Base-by-base conservation (phyloP, 139 green algal species). In the Micractinium conductrix region DNA sequence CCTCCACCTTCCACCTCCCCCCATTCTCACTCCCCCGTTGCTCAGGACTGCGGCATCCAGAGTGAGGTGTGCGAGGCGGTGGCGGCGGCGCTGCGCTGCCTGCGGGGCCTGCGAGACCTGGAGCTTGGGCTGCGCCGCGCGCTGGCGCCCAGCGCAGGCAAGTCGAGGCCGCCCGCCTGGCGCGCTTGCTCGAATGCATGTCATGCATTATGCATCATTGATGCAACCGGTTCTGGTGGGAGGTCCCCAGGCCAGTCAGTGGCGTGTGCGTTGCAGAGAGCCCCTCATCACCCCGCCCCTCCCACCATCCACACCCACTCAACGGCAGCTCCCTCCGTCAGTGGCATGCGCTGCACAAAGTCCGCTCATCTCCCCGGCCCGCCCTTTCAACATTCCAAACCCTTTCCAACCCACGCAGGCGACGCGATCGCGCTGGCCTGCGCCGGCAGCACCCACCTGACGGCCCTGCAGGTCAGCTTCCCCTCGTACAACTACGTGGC, bases 361-460 rank as follows among this genome's bases (percentile, higher is more conserved):
- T n/a, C n/a, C n/a, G n/a, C n/a, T n/a, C n/a, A n/a, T n/a, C n/a
- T n/a, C n/a, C n/a, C n/a, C n/a, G n/a, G n/a, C n/a, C n/a, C n/a
- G n/a, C n/a, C n/a, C n/a, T n/a, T n/a, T n/a, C n/a, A n/a, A n/a
- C n/a, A n/a, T n/a, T n/a, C n/a, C n/a, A n/a, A n/a, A n/a, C n/a
- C n/a, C n/a, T n/a, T n/a, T n/a, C n/a, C n/a, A n/a, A n/a, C n/a
- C 33, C 9, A 8, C 43, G 50, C 69, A 26, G 50, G 50, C 40
- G 80, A 63, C 5, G 42, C 80, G 28, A 21, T 85, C 5, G 80
- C 80, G 1, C 2, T 12, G 4, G 53, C 37, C 2, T 79, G 69
- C 42, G 69, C 69, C 38, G 70, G 26, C 37, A 63, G 50, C 69
- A 85, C 69, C 48, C 80, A 74, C 69, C 80, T 85, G 37, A 80